Conservation (phyloP, 129 eudicot genomes). For the Ambrosia artemisiifolia region DNA sequence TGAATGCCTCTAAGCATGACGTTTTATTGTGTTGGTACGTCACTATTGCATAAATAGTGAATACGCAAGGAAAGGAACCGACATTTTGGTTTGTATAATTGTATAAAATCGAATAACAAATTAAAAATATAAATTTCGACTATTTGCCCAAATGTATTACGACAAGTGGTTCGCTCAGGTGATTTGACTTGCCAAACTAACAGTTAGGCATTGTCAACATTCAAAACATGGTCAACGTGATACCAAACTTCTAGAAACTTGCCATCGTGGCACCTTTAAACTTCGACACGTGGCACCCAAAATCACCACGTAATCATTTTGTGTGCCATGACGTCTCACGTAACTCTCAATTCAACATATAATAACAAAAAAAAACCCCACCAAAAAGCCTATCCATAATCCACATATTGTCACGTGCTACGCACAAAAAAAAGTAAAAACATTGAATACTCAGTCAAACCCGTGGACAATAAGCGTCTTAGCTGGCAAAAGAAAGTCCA, state of each 20-base stretch:
- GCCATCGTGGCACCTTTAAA: background rate
- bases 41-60: too few relatives aligned
- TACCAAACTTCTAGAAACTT: slow-evolving; percentile 7
- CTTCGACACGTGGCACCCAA: background rate
- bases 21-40: too few relatives aligned
- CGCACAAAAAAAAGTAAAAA: background rate
- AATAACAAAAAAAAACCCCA: too few relatives aligned
- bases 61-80: too few relatives aligned
- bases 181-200: slow-evolving; percentile 16
- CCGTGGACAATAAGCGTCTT: slow-evolving; percentile 44
- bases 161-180: too few relatives aligned
- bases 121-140: too few relatives aligned
- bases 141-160: too few relatives aligned
- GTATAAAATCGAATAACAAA: too few relatives aligned
- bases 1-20: too few relatives aligned
- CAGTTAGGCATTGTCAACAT: slow-evolving; percentile 16
- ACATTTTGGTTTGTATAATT: too few relatives aligned
- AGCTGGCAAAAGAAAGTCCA: slow-evolving; percentile 28
- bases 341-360: background rate
- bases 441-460: background rate
- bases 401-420: slow-evolving; percentile 17
- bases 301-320: background rate
- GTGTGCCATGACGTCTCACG: slow-evolving; percentile 11
- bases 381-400: too few relatives aligned
- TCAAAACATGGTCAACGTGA: background rate